phyloP scores from a whole-genome alignment of 768 basidiomycete species.

The Lyophyllum semitale region DNA sequence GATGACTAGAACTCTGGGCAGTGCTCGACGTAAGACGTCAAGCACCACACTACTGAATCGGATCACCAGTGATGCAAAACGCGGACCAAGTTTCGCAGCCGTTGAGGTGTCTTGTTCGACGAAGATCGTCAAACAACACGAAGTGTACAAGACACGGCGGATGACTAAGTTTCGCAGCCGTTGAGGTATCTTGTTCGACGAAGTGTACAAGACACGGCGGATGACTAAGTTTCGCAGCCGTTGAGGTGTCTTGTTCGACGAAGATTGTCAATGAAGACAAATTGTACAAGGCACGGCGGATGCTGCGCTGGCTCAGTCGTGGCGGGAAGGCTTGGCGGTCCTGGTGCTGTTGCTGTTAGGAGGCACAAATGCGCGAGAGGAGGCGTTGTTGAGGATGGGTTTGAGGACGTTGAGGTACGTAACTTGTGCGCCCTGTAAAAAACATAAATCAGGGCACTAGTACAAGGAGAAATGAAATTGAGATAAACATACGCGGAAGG shows the following conservation, averaged over 20 bases:
- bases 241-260: no score
- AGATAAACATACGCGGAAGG: conserved; percentile 67
- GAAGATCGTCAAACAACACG: not conserved
- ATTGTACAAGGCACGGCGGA: no score
- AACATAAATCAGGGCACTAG: conserved; percentile 8
- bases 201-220: not conserved
- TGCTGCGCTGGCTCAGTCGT: conserved; percentile 9
- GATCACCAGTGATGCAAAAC: no score
- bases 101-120: no score
- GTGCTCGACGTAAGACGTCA: no score
- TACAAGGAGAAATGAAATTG: conserved; percentile 17
- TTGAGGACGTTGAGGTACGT: conserved; percentile 78
- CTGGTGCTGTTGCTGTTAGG: conserved; percentile 52
- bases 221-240: no score
- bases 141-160: not conserved
- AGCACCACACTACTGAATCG: no score
- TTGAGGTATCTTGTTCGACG: no score
- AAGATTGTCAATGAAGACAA: no score
- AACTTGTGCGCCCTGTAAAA: conserved; percentile 86
- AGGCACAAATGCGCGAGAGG: conserved; percentile 41
- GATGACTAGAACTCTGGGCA: no score
- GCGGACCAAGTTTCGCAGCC: no score
- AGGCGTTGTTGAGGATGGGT: conserved; percentile 73
- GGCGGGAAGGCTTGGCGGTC: conserved; percentile 41
- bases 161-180: no score